Conservation (phyloP, 2,329 filamentous ascomycete species). For the Whalleya microplaca region DNA sequence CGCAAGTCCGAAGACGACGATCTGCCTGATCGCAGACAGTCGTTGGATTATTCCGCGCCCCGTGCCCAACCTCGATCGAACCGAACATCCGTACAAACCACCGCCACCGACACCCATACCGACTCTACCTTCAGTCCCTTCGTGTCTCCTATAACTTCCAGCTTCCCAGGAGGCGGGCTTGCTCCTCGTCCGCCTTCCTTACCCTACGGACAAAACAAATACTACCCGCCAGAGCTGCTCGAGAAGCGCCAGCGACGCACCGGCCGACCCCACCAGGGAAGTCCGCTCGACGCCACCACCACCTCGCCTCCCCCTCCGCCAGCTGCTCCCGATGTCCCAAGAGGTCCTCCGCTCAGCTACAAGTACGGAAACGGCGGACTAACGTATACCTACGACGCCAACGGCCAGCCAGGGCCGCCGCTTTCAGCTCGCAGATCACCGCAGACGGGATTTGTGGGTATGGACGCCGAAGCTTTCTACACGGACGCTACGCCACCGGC, state of each 20-base stretch:
- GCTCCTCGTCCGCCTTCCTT: constrained; percentile 64
- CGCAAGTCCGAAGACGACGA: constrained; percentile 43
- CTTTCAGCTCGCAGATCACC: constrained; percentile 32
- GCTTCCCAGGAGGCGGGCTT: constrained; percentile 55
- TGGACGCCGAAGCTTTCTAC: constrained; percentile 41
- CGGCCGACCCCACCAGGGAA: constrained; percentile 47
- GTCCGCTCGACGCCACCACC: constrained; percentile 39
- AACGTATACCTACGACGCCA: constrained; percentile 37
- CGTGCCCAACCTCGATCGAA: constrained; percentile 51
- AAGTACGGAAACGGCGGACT: constrained; percentile 47
- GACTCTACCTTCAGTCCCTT: constrained; percentile 63
- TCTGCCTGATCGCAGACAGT: constrained; percentile 38
- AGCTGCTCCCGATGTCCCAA: constrained; percentile 64
- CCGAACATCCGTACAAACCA: constrained; percentile 59
- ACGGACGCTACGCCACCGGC: constrained; percentile 30
- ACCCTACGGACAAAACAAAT: constrained; percentile 49
- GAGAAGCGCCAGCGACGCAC: constrained; percentile 49
- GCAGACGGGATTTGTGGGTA: constrained; percentile 24
- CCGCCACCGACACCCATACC: constrained; percentile 57
- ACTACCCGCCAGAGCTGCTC: constrained; percentile 46
- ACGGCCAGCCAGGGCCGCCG: constrained; percentile 37
- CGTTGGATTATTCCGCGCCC: constrained; percentile 39
- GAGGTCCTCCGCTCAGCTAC: constrained; percentile 61
- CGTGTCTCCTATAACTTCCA: constrained; percentile 57
- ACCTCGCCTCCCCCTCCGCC: constrained; percentile 44